Percentiles rank a stretch among this genome's conserved stretches.
Evolutionary conservation across 306 rosid genomes (phyloP).

Genomic region (Pyrus pyrifolia): DNA sequence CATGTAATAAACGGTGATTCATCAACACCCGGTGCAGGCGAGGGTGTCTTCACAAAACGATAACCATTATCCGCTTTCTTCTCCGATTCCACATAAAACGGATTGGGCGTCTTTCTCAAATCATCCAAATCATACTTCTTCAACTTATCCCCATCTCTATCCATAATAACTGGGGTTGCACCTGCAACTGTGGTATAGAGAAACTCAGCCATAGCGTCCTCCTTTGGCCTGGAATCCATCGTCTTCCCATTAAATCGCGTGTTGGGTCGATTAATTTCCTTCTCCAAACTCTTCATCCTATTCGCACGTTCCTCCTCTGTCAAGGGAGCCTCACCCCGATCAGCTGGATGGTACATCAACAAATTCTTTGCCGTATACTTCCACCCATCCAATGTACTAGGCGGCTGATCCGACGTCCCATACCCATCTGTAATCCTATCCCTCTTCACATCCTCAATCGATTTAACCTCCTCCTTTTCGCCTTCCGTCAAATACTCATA

Average conservation of each 20-base stretch:
- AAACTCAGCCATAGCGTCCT: constrained; percentile 66
- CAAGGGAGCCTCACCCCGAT: constrained; percentile 77
- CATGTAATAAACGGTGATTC: constrained; percentile 90
- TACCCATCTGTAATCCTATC: constrained; percentile 89
- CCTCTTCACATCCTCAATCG: constrained; percentile 72
- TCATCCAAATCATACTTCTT: constrained; percentile 96
- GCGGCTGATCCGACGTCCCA: constrained; percentile 90
- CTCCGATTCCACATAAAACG: constrained; percentile 64
- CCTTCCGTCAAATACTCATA: constrained; percentile 63
- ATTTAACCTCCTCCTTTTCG: constrained; percentile 40
- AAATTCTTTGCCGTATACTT: constrained; percentile 73
- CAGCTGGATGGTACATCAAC: constrained; percentile 92
- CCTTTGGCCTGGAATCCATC: constrained; percentile 72
- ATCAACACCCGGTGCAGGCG: constrained; percentile 89
- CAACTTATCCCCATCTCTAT: constrained; percentile 61
- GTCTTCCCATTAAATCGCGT: constrained; percentile 78
- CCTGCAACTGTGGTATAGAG: constrained; percentile 78
- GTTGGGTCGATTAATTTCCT: constrained; percentile 57
- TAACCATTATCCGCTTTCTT: constrained; percentile 84
- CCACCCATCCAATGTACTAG: constrained; percentile 84
- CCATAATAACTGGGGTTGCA: constrained; percentile 56
- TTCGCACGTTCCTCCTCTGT: constrained; percentile 70
- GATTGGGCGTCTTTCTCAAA: constrained; percentile 86
- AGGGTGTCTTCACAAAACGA: constrained; percentile 80
- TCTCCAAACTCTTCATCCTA: constrained; percentile 68